Percentiles rank a stretch among this genome's conserved stretches.
These are phyloP conservation scores for Vitis vinifera DNA, from an alignment of 164 flowering plant species.

Conservation along the genomic window DNA sequence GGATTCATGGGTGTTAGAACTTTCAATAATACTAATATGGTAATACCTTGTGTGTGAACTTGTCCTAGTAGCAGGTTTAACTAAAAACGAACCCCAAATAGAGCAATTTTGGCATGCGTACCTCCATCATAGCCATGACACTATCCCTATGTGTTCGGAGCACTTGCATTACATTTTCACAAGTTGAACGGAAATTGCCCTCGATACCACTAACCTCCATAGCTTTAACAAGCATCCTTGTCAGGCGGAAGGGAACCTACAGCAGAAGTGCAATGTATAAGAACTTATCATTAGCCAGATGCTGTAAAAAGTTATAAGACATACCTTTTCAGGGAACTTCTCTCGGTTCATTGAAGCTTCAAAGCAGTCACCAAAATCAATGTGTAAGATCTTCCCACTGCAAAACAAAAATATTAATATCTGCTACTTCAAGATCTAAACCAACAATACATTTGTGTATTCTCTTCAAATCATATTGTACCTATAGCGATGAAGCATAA, in stretches of 20 bases:
- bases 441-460: neutral
- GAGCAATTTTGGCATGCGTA: constrained; percentile 15
- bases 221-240: constrained; percentile 99
- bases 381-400: constrained; percentile 98
- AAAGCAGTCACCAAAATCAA: constrained; percentile 99
- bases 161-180: constrained; percentile 99
- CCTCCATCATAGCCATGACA: constrained; percentile 99
- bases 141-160: constrained; percentile 88
- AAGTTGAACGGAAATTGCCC: constrained; percentile 95
- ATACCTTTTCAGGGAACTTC: constrained; percentile 96
- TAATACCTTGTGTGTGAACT: neutral
- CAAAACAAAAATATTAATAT: constrained; percentile 10
- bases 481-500: constrained; percentile 98
- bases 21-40: neutral
- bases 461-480: constrained; percentile 20
- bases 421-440: neutral
- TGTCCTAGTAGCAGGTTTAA: neutral
- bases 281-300: neutral
- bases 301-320: neutral
- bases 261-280: neutral
- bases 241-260: constrained; percentile 97
- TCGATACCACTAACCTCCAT: constrained; percentile 99
- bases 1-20: neutral
- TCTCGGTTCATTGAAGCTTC: constrained; percentile 99
- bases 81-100: neutral